Evolutionary conservation across 1,139 yeast species (phyloP).

Genomic region (Zhuliangozyma blackwelliae): DNA sequence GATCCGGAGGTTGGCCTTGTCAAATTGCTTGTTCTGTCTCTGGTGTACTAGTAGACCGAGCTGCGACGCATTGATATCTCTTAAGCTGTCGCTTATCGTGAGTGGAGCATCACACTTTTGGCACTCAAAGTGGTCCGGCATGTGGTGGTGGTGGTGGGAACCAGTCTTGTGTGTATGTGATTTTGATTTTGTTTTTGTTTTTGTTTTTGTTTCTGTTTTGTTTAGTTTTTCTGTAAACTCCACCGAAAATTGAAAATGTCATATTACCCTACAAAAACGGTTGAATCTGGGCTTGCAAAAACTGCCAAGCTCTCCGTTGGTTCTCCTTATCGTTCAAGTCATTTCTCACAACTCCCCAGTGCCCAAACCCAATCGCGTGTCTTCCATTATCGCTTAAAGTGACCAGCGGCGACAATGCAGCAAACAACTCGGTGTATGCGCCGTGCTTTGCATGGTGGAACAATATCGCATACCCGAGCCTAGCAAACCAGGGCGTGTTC

Average conservation of each 20-base stretch:
- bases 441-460: conserved; percentile 9
- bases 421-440: conserved; percentile 18
- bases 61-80: conserved; percentile 29
- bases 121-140: conserved; percentile 15
- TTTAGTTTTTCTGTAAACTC: not conserved
- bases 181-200: too few species aligned
- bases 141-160: too few species aligned
- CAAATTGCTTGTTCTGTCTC: conserved; percentile 8
- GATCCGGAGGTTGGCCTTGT: conserved; percentile 10
- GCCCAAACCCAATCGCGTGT: conserved; percentile 8
- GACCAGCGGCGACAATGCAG: conserved; percentile 14
- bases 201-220: not conserved
- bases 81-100: conserved; percentile 25
- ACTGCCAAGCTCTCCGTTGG: conserved; percentile 3
- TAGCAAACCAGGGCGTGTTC: conserved; percentile 11
- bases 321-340: conserved; percentile 5
- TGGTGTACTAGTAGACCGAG: conserved; percentile 21
- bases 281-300: conserved; percentile 4
- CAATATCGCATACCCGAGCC: conserved; percentile 1
- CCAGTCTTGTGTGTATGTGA: too few species aligned
- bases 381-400: not conserved
- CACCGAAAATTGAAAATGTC: not conserved
- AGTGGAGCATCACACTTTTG: conserved; percentile 33
- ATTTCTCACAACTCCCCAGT: conserved; percentile 1
- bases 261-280: not conserved